A percentile compares a stretch with the other conserved stretches of the same genome.
These are phyloP conservation scores for Arabidopsis arenosa DNA, from an alignment of 345 rosid genomes.

Conservation along the genomic window DNA sequence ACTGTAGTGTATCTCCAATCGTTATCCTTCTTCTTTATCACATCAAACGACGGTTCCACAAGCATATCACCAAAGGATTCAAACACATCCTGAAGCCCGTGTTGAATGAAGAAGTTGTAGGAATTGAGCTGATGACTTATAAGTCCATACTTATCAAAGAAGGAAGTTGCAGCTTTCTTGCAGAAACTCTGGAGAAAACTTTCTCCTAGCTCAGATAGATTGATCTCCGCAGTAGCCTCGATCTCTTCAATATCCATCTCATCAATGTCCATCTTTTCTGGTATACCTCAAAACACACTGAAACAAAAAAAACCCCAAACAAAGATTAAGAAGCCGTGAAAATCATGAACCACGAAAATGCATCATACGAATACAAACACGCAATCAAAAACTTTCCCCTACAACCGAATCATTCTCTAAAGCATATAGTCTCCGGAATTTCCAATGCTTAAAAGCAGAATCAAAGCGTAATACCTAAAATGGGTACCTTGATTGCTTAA, in stretches of 20 bases:
- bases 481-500: not conserved
- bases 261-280: conserved; percentile 33
- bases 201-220: conserved; percentile 56
- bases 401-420: not conserved
- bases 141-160: conserved; percentile 73
- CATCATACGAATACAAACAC: not conserved
- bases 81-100: conserved; percentile 70
- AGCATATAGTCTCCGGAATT: conserved; percentile 19
- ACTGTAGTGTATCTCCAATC: conserved; percentile 67
- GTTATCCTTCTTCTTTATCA: conserved; percentile 67
- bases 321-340: not conserved
- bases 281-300: conserved; percentile 6
- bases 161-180: conserved; percentile 61
- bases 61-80: conserved; percentile 69
- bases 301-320: conserved; percentile 1
- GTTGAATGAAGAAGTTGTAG: conserved; percentile 63
- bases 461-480: conserved; percentile 17
- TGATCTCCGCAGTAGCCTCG: conserved; percentile 41
- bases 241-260: conserved; percentile 38
- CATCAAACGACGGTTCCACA: conserved; percentile 74
- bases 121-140: conserved; percentile 89
- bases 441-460: conserved; percentile 20
- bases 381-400: not conserved
- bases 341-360: conserved; percentile 2
- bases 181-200: conserved; percentile 57